phyloP scores from a whole-genome alignment of 495 filamentous ascomycete species.

The Aspergillus coremiiformis region DNA sequence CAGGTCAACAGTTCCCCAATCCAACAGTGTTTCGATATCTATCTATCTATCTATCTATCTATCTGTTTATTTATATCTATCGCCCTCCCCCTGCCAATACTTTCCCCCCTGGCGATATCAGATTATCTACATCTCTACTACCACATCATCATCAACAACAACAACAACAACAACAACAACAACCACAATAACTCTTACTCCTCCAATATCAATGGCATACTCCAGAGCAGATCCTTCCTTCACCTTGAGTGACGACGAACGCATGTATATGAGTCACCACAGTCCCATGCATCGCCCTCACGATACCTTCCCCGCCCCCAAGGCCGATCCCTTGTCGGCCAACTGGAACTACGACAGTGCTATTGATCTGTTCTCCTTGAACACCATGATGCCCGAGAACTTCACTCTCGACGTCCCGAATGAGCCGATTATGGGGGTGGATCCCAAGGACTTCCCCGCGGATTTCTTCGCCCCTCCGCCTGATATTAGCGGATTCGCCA shows the following conservation, averaged over 20 bases:
- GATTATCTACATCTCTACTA: background rate
- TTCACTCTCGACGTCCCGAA: conserved; percentile 32
- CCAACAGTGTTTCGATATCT: background rate
- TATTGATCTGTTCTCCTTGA: conserved; percentile 35
- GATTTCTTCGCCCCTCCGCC: conserved; percentile 28
- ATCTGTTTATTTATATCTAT: background rate
- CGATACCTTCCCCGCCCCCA: conserved; percentile 9
- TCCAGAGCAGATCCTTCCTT: conserved; percentile 3
- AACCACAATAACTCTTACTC: background rate
- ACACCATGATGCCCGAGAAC: conserved; percentile 30
- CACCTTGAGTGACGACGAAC: conserved; percentile 9
- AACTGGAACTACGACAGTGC: conserved; percentile 39
- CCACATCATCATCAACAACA: background rate
- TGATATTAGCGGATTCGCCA: conserved; percentile 32
- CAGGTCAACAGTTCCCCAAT: conserved; percentile 11
- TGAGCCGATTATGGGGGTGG: conserved; percentile 21
- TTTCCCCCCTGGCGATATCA: conserved; percentile 1
- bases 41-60: background rate
- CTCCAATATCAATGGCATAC: conserved; percentile 11
- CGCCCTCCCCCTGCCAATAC: background rate
- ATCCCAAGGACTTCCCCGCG: conserved; percentile 32
- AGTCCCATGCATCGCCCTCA: conserved; percentile 7
- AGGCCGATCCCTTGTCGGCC: conserved; percentile 31
- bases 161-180: background rate
- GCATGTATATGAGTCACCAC: conserved; percentile 10